Conservation (phyloP, 768 basidiomycete species). For the Asterophora parasitica region DNA sequence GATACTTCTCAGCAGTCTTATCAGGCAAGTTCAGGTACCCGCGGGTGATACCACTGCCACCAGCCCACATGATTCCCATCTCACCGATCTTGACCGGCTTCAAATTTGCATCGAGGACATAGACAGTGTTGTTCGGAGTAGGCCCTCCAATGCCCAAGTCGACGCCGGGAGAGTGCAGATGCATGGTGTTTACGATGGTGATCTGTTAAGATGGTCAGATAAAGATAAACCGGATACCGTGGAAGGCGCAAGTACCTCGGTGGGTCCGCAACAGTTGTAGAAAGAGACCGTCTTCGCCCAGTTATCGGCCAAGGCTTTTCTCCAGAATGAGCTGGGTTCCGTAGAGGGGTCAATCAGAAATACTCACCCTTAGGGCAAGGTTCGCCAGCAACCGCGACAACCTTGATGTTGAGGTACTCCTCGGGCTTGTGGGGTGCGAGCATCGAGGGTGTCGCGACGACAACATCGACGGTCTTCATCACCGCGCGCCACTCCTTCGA, state of each 20-base stretch:
- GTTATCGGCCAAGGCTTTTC: conserved; percentile 31
- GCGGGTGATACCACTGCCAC: conserved; percentile 49
- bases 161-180: conserved; percentile 34
- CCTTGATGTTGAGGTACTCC: conserved; percentile 46
- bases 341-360: background rate
- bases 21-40: conserved; percentile 53
- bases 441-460: conserved; percentile 51
- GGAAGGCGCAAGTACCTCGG: conserved; percentile 31
- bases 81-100: conserved; percentile 32
- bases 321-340: background rate
- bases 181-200: conserved; percentile 51
- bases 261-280: conserved; percentile 52
- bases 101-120: conserved; percentile 33
- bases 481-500: conserved; percentile 44
- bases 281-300: conserved; percentile 39
- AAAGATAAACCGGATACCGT: background rate
- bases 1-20: conserved; percentile 46
- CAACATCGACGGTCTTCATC: conserved; percentile 45
- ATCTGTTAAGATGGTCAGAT: conserved; percentile 24
- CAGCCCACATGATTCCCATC: conserved; percentile 50
- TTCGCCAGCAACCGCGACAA: conserved; percentile 49
- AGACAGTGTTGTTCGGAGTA: conserved; percentile 44
- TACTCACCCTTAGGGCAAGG: conserved; percentile 42
- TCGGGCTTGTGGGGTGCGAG: conserved; percentile 41
- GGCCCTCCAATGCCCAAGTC: conserved; percentile 43